These are phyloP conservation scores for Pterocarpus santalinus DNA, from an alignment of 306 rosid species.

Conservation along the genomic window DNA sequence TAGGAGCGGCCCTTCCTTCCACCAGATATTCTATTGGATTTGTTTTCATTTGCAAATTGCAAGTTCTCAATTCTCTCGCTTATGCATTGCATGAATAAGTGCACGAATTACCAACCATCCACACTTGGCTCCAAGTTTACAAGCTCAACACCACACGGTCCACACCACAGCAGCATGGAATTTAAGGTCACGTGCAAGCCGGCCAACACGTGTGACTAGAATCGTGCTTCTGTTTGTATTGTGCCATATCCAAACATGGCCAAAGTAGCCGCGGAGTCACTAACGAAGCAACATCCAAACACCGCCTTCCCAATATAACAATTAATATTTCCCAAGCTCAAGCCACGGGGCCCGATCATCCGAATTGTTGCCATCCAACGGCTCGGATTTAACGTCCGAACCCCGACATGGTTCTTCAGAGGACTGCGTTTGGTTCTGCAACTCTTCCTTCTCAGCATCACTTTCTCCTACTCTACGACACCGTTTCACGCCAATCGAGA, in stretches of 20 bases:
- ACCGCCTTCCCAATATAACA: not conserved
- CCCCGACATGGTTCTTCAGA: constrained; percentile 49
- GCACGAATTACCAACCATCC: not conserved
- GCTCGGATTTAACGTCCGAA: constrained; percentile 63
- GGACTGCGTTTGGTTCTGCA: constrained; percentile 49
- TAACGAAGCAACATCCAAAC: constrained; percentile 18
- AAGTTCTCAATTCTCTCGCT: not conserved
- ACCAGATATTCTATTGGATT: too few relatives aligned
- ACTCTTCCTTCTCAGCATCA: constrained; percentile 53
- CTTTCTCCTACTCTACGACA: constrained; percentile 52
- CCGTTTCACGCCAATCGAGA: constrained; percentile 82
- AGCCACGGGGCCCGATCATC: constrained; percentile 66
- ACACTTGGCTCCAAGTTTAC: too few relatives aligned
- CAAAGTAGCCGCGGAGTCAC: not conserved
- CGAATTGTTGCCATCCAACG: constrained; percentile 61
- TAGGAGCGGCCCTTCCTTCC: too few relatives aligned
- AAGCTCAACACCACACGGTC: not conserved
- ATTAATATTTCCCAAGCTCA: constrained; percentile 61
- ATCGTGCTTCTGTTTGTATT: too few relatives aligned
- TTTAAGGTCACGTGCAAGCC: not conserved
- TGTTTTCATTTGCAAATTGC: too few relatives aligned
- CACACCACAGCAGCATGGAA: not conserved
- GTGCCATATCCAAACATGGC: too few relatives aligned
- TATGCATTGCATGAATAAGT: not conserved
- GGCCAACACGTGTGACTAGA: not conserved